phyloP scores from a whole-genome alignment of 495 filamentous ascomycete genomes.

The Penicillium bialowiezense region DNA sequence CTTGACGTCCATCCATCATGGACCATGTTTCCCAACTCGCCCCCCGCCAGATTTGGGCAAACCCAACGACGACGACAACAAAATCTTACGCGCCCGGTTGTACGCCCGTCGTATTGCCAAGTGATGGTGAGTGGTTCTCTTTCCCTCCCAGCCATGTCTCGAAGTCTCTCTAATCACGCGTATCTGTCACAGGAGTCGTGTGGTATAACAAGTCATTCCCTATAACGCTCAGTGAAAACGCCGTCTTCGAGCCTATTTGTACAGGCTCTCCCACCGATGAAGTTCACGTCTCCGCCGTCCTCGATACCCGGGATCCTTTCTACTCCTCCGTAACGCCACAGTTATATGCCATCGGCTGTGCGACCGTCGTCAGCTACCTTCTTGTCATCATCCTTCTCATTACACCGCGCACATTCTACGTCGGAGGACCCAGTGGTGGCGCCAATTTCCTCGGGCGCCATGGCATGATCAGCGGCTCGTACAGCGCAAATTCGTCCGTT shows the following conservation, averaged over 20 bases:
- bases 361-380: constrained; percentile 89
- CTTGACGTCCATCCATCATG: constrained; percentile 33
- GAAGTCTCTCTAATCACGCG: background rate
- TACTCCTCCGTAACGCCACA: constrained; percentile 89
- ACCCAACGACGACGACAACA: constrained; percentile 42
- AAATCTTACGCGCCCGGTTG: constrained; percentile 46
- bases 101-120: constrained; percentile 62
- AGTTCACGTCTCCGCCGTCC: constrained; percentile 36
- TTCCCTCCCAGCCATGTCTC: background rate
- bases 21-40: constrained; percentile 34
- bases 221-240: constrained; percentile 60
- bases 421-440: constrained; percentile 64
- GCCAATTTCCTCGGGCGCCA: constrained; percentile 76
- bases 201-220: constrained; percentile 54
- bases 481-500: constrained; percentile 62
- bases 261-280: constrained; percentile 35
- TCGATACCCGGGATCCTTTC: constrained; percentile 77
- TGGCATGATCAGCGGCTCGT: constrained; percentile 78
- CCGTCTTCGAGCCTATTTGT: constrained; percentile 62
- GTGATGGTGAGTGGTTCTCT: constrained; percentile 35
- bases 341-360: constrained; percentile 85
- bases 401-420: constrained; percentile 82
- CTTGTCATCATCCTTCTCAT: constrained; percentile 93
- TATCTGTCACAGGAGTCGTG: constrained; percentile 44
- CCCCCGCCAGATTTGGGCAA: constrained; percentile 53